These are phyloP conservation scores for Helminthosporium solani DNA, from an alignment of 2,329 filamentous ascomycete species.

Conservation along the genomic window DNA sequence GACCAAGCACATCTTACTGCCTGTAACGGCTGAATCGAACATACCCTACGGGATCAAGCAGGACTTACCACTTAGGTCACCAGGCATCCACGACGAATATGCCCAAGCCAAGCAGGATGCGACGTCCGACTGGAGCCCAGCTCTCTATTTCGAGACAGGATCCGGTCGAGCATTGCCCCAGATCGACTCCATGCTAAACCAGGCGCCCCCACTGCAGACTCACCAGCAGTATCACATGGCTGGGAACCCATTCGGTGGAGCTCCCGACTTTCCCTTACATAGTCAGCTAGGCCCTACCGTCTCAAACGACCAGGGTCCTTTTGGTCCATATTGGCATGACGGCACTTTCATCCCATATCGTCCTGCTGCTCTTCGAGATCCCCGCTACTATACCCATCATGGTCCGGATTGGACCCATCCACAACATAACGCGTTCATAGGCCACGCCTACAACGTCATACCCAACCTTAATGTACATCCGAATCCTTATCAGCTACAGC, in stretches of 20 bases:
- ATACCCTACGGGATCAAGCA: conserved; percentile 37
- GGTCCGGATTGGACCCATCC: conserved; percentile 33
- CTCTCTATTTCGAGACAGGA: conserved; percentile 39
- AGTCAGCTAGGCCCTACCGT: conserved; percentile 41
- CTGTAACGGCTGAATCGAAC: conserved; percentile 53
- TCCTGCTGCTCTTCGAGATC: conserved; percentile 44
- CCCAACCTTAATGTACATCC: conserved; percentile 30
- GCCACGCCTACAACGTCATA: conserved; percentile 27
- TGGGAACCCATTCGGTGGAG: conserved; percentile 32
- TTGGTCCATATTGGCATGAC: conserved; percentile 46
- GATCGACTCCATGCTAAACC: conserved; percentile 63
- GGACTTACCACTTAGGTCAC: conserved; percentile 40
- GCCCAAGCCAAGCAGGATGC: conserved; percentile 22
- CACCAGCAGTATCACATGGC: conserved; percentile 54
- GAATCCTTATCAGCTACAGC: conserved; percentile 27
- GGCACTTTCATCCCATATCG: conserved; percentile 44
- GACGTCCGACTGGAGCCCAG: conserved; percentile 36
- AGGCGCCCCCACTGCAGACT: conserved; percentile 58
- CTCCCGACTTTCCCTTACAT: conserved; percentile 37
- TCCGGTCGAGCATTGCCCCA: conserved; percentile 46
- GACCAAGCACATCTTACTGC: conserved; percentile 79
- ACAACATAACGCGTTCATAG: conserved; percentile 29
- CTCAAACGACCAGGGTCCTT: conserved; percentile 44
- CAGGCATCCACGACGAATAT: conserved; percentile 18
- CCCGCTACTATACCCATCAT: conserved; percentile 38